Conservation (phyloP, 2,329 filamentous ascomycete genomes). For the Kalmusia sp. region DNA sequence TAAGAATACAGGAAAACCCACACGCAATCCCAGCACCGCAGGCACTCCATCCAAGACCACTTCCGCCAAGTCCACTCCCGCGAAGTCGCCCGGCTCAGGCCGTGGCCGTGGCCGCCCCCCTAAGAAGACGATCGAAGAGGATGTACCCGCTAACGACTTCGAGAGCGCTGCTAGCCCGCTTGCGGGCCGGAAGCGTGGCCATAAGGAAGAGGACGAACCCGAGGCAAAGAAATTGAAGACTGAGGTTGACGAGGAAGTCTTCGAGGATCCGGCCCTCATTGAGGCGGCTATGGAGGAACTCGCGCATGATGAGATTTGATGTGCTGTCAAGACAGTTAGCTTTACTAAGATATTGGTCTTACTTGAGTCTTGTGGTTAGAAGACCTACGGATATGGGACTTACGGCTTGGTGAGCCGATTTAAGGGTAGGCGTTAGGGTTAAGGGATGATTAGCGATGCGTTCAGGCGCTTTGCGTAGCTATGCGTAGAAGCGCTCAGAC, state of each 20-base stretch:
- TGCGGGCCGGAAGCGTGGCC: conserved; percentile 4
- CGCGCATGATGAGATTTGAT: background rate
- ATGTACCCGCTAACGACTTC: background rate
- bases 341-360: too few species aligned
- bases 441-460: too few species aligned
- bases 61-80: background rate
- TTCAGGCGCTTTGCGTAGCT: too few species aligned
- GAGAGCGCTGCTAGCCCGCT: background rate
- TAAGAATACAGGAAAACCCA: conserved; percentile 14
- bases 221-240: conserved; percentile 8
- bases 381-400: too few species aligned
- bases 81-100: background rate
- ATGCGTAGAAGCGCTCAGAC: too few species aligned
- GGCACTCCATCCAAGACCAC: background rate
- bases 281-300: background rate
- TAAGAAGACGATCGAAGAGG: background rate
- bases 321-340: too few species aligned
- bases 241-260: background rate
- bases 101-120: conserved; percentile 2
- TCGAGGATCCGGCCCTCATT: background rate
- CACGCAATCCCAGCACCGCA: background rate
- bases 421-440: too few species aligned
- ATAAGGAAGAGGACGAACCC: background rate
- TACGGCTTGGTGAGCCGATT: too few species aligned
- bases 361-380: too few species aligned